Percentiles rank a stretch among this genome's conserved stretches.
phyloP scores from a whole-genome alignment of 345 rosid species.

The Stellera chamaejasme region DNA sequence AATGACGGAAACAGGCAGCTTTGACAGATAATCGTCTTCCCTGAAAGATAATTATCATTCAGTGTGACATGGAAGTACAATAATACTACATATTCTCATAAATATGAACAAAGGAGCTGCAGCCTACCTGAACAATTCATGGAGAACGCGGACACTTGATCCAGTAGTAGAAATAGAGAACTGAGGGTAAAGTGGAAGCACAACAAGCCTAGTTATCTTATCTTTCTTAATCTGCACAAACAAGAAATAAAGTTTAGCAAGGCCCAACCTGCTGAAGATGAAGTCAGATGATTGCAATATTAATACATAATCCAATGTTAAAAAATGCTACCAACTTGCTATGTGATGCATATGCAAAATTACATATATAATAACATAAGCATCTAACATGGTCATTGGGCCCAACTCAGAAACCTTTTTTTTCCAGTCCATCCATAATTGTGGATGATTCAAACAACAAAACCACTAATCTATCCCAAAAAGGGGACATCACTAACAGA shows the following conservation, averaged over 20 bases:
- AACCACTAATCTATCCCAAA: not conserved
- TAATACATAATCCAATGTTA: not conserved
- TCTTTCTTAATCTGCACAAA: conserved; percentile 64
- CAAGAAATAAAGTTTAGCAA: conserved; percentile 7
- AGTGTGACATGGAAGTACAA: conserved; percentile 5
- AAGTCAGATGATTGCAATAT: not conserved
- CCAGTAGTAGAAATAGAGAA: conserved; percentile 93
- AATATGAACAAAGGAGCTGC: not conserved
- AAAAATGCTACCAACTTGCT: not conserved
- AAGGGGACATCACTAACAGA: not conserved
- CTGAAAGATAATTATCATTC: conserved; percentile 35
- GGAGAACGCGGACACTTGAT: conserved; percentile 79
- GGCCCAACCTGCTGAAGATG: not conserved
- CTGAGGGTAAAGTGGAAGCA: conserved; percentile 96
- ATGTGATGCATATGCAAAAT: not conserved
- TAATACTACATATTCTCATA: not conserved
- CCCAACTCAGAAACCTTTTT: not conserved
- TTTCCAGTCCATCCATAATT: not conserved
- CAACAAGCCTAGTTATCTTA: conserved; percentile 72
- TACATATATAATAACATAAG: not conserved
- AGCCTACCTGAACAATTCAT: conserved; percentile 56
- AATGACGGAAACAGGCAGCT: conserved; percentile 69
- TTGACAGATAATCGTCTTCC: conserved; percentile 62
- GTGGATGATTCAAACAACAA: conserved; percentile 1
- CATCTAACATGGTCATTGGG: too few relatives aligned